Base-by-base conservation (phyloP, 305 asterid species). In the Petunia hybrid region DNA sequence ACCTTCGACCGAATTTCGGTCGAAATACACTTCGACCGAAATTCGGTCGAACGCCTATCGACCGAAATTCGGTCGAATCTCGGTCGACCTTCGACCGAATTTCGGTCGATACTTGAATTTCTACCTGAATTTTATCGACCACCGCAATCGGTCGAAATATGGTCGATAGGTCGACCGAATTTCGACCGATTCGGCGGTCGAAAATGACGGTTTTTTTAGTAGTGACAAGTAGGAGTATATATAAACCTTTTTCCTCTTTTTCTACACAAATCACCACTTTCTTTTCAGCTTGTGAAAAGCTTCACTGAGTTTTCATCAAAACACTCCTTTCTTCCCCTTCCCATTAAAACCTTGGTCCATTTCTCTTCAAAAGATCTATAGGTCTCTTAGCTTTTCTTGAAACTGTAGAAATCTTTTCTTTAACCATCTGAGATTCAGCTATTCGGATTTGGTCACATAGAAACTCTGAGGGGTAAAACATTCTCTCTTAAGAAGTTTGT, bases 221-320 rank as follows among this genome's bases (percentile, higher is more conserved):
- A 22, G 40, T 77, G 41, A 45, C 1, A 8, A 5, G 46, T 46
- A 7, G 73, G 12, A 55, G 46, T 77, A 10, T 64, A 61, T 39
- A 67, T 16, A 41, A 10, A 77, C 55, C 80, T 16, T 75, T 39
- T 46, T 10, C 40, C 62, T 75, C 22, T 40, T 61, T 41, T 14
- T 2, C 75, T 55, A 42, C 3, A n/a, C 82, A 82, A 82, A 42
- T 80, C 38, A 46, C 71, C 67, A 71, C 67, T 13, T 48, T 59
- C 6, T 70, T 70, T 63, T 56, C 36, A 10, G 9, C 9, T 65
- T 39, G 13, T 22, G 13, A 9, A 65, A 80, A 82, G 1, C 31
- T 69, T 14, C 77, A 41, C 8, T 46, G 10, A 41, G 5, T 38
- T 13, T 40, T n/a, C 74, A 62, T 38, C 38, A n/a, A 40, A 64